A percentile compares a stretch with the other conserved stretches of the same genome.
phyloP scores from a whole-genome alignment of 495 filamentous ascomycete species.

The Aspergillus indologenus region DNA sequence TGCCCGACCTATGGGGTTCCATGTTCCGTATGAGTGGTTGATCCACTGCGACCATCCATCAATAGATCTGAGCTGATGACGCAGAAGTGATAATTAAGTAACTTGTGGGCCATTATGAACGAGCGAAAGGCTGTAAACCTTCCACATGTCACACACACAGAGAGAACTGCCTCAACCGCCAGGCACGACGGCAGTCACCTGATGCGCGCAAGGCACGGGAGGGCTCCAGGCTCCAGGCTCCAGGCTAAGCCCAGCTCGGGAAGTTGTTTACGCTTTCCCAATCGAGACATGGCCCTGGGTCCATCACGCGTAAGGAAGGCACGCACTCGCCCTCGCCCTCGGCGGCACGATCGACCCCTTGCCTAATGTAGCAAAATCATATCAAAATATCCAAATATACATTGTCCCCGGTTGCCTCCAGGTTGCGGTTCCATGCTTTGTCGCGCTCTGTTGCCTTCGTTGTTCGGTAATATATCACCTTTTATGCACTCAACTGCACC shows the following conservation, averaged over 20 bases:
- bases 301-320: constrained; percentile 22
- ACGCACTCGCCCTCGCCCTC: too few relatives aligned
- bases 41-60: neutral
- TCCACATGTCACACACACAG: too few relatives aligned
- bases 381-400: constrained; percentile 3
- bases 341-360: constrained; percentile 11
- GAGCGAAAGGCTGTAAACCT: too few relatives aligned
- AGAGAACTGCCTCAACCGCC: neutral
- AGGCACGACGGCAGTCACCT: constrained; percentile 20
- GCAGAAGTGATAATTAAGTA: neutral
- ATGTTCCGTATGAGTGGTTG: too few relatives aligned
- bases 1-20: neutral
- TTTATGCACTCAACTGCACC: neutral
- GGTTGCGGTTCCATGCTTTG: neutral
- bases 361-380: constrained; percentile 12
- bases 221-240: too few relatives aligned
- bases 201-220: constrained; percentile 13
- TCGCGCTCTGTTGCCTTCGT: neutral
- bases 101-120: too few relatives aligned
- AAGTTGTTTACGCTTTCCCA: constrained; percentile 29
- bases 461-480: neutral
- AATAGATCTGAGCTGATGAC: neutral
- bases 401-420: constrained; percentile 8
- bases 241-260: too few relatives aligned
- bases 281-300: constrained; percentile 19